A percentile compares a stretch with the other conserved stretches of the same genome.
These are phyloP conservation scores for Lachnellula willkommii DNA, from an alignment of 2,329 filamentous ascomycete genomes.

Conservation along the genomic window DNA sequence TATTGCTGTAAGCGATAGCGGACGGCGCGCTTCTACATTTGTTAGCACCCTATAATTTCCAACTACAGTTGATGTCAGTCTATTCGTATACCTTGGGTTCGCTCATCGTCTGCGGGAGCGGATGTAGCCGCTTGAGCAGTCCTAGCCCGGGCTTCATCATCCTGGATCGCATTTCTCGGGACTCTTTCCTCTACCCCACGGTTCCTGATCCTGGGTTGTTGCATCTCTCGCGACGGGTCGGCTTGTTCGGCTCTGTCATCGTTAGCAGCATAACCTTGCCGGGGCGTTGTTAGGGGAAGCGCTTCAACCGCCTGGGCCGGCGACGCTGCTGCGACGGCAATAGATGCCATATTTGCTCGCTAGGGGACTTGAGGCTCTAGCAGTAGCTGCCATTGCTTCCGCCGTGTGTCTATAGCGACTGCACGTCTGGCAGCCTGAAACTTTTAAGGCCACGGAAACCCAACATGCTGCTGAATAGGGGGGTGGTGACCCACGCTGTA, in stretches of 20 bases:
- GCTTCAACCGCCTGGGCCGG: neutral
- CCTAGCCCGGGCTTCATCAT: neutral
- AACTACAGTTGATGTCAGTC: neutral
- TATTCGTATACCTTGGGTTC: neutral
- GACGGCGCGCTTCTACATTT: too few relatives aligned
- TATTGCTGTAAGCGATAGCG: neutral
- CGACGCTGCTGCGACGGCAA: neutral
- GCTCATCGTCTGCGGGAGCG: neutral
- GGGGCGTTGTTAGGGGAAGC: neutral
- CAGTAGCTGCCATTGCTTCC: neutral
- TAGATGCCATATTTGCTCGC: neutral
- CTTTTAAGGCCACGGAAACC: neutral
- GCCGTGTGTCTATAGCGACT: neutral
- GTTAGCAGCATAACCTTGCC: neutral
- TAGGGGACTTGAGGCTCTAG: neutral
- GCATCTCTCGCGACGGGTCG: neutral
- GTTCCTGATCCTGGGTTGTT: neutral
- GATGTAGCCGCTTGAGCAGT: neutral
- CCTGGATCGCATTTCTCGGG: neutral
- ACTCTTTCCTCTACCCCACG: neutral
- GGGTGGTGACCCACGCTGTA: neutral
- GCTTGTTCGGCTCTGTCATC: neutral
- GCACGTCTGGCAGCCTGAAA: neutral
- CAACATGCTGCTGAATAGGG: neutral
- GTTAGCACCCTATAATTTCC: too few relatives aligned